Conservation (phyloP, 495 filamentous ascomycete species). For the Glonium stellatum region DNA sequence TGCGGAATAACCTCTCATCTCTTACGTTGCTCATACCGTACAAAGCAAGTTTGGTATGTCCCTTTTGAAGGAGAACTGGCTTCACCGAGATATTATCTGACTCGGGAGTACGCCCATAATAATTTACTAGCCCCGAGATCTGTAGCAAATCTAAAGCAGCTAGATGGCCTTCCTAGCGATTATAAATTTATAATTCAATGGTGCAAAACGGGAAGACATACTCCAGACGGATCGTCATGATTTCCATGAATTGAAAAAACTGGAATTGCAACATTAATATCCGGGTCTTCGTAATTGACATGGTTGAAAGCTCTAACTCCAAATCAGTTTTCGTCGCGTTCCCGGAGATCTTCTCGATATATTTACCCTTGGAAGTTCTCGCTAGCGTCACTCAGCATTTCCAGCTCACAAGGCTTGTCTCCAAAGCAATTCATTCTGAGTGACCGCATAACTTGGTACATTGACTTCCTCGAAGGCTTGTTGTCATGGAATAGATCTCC, state of each 20-base stretch:
- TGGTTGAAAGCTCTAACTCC: constrained; percentile 63
- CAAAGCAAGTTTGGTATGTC: constrained; percentile 84
- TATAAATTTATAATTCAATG: constrained; percentile 16
- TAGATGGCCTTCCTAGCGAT: constrained; percentile 63
- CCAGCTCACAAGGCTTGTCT: constrained; percentile 89
- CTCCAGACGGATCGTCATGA: constrained; percentile 91
- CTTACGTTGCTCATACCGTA: constrained; percentile 96
- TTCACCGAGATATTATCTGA: constrained; percentile 88
- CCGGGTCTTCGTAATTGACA: constrained; percentile 95
- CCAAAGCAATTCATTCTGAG: constrained; percentile 89
- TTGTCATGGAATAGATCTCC: constrained; percentile 99
- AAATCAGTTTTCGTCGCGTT: not conserved
- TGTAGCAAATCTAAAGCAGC: constrained; percentile 88
- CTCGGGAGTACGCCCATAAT: constrained; percentile 86
- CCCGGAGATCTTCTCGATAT: not conserved
- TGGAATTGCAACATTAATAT: constrained; percentile 96
- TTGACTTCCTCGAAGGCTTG: constrained; percentile 88
- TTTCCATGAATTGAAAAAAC: constrained; percentile 99
- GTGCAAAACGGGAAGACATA: constrained; percentile 18
- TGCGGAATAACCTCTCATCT: constrained; percentile 88
- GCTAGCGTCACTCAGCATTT: constrained; percentile 86
- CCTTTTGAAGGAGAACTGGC: constrained; percentile 89
- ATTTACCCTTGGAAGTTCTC: constrained; percentile 68
- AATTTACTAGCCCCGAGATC: constrained; percentile 86
- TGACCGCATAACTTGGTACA: constrained; percentile 95